Conservation (phyloP, 1,284 basidiomycete genomes). For the Cryptococcus hybrid region DNA sequence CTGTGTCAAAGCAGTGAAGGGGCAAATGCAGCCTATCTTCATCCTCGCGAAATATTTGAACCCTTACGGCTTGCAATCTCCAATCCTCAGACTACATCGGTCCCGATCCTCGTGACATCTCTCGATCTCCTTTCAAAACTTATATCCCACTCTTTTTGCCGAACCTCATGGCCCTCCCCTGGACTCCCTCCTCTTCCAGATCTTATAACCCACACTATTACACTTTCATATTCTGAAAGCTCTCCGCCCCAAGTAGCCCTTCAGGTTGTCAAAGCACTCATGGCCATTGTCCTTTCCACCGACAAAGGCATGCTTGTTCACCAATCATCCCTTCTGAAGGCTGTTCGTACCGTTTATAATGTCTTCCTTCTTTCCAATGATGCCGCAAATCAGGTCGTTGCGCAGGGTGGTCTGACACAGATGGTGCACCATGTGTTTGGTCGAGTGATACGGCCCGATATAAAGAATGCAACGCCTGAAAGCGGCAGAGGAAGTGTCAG, state of each 20-base stretch:
- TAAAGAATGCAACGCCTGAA: slow-evolving; percentile 34
- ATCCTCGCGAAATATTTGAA: slow-evolving; percentile 83
- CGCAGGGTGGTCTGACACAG: slow-evolving; percentile 92
- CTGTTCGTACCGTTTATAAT: slow-evolving; percentile 94
- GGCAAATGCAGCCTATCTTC: slow-evolving; percentile 47
- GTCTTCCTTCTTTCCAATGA: slow-evolving; percentile 88
- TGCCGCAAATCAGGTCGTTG: slow-evolving; percentile 90
- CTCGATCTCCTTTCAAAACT: slow-evolving; percentile 95
- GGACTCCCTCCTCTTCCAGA: slow-evolving; percentile 65
- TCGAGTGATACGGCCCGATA: slow-evolving; percentile 53
- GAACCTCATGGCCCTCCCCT: slow-evolving; percentile 51
- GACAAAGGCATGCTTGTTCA: slow-evolving; percentile 72
- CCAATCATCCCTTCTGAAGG: slow-evolving; percentile 89
- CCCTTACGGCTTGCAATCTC: slow-evolving; percentile 83
- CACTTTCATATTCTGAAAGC: slow-evolving; percentile 81
- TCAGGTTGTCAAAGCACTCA: slow-evolving; percentile 90
- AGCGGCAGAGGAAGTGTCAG: slow-evolving; percentile 17
- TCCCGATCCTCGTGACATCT: slow-evolving; percentile 90
- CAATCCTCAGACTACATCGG: slow-evolving; percentile 71
- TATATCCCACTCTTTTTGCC: slow-evolving; percentile 88
- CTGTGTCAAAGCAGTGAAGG: slow-evolving; percentile 71
- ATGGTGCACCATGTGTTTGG: slow-evolving; percentile 96
- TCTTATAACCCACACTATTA: slow-evolving; percentile 88
- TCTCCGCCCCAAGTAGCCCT: slow-evolving; percentile 86
- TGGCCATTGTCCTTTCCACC: slow-evolving; percentile 81